Percentiles rank a stretch among this genome's conserved stretches.
Conservation (phyloP, 345 rosid genomes). For the Nephelium lappaceum region DNA sequence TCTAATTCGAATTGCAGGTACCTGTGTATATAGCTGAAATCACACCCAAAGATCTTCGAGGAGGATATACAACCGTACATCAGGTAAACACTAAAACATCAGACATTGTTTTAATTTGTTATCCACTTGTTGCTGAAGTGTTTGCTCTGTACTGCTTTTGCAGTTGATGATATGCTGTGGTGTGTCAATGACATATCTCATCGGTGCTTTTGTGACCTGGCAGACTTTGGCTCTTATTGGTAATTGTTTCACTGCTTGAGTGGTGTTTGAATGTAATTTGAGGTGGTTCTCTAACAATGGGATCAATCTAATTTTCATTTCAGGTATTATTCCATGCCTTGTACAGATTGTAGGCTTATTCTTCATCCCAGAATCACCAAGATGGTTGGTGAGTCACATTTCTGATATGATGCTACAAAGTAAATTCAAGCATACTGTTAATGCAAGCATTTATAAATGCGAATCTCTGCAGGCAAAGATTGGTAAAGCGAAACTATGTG, state of each 20-base stretch:
- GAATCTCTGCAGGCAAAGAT: slow-evolving; percentile 48
- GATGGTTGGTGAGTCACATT: slow-evolving; percentile 65
- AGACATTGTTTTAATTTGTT: not conserved
- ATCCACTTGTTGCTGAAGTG: not conserved
- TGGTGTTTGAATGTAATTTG: not conserved
- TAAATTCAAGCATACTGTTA: not conserved
- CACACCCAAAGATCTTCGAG: slow-evolving; percentile 72
- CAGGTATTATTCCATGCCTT: slow-evolving; percentile 45
- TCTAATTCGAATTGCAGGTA: slow-evolving; percentile 39
- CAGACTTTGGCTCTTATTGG: slow-evolving; percentile 66
- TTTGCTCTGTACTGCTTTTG: slow-evolving; percentile 15
- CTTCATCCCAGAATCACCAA: slow-evolving; percentile 58
- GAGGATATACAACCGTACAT: slow-evolving; percentile 71
- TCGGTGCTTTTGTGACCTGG: slow-evolving; percentile 74
- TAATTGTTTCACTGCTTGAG: slow-evolving; percentile 23
- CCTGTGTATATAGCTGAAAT: slow-evolving; percentile 88
- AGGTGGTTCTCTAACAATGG: slow-evolving; percentile 12
- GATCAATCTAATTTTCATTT: slow-evolving; percentile 1
- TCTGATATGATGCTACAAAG: not conserved
- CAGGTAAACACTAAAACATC: slow-evolving; percentile 42
- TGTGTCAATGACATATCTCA: slow-evolving; percentile 58
- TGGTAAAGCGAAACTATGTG: slow-evolving; percentile 49
- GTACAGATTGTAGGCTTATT: slow-evolving; percentile 39
- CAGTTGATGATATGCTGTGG: slow-evolving; percentile 84
- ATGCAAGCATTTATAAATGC: not conserved